A percentile compares a stretch with the other conserved stretches of the same genome.
These are phyloP conservation scores for Teratosphaeria destructans DNA, from an alignment of 2,329 filamentous ascomycete genomes.

Conservation along the genomic window DNA sequence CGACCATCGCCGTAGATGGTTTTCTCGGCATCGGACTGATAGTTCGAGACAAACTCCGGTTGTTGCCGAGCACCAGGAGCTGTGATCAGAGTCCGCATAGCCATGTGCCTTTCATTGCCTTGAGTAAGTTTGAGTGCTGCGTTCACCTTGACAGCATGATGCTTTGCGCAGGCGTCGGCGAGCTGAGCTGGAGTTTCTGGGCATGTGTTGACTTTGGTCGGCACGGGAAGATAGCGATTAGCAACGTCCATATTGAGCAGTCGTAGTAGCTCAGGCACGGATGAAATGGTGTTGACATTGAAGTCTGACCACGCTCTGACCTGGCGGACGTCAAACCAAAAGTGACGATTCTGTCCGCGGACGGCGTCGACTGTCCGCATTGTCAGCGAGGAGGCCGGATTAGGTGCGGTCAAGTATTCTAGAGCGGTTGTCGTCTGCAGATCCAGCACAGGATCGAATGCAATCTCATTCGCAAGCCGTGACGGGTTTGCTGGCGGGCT, in stretches of 20 bases:
- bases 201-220: constrained; percentile 46
- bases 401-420: constrained; percentile 66
- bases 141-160: constrained; percentile 82
- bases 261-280: constrained; percentile 60
- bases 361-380: constrained; percentile 60
- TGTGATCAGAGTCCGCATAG: constrained; percentile 31
- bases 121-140: constrained; percentile 69
- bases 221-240: constrained; percentile 49
- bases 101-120: constrained; percentile 50
- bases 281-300: constrained; percentile 58
- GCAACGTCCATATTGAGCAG: constrained; percentile 57
- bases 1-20: constrained; percentile 37
- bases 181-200: constrained; percentile 65
- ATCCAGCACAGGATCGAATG: constrained; percentile 25
- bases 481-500: constrained; percentile 34
- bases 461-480: constrained; percentile 30
- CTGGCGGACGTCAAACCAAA: constrained; percentile 94
- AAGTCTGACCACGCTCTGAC: constrained; percentile 76
- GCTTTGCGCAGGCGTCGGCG: constrained; percentile 61
- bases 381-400: constrained; percentile 73
- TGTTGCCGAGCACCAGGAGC: constrained; percentile 40
- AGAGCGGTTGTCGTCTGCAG: constrained; percentile 56
- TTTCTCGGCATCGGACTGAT: constrained; percentile 42
- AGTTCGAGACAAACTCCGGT: constrained; percentile 56
- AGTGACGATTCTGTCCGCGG: constrained; percentile 65